These are phyloP conservation scores for Trypanosoma rangeli DNA, from an alignment of 208 protist species.

Conservation along the genomic window DNA sequence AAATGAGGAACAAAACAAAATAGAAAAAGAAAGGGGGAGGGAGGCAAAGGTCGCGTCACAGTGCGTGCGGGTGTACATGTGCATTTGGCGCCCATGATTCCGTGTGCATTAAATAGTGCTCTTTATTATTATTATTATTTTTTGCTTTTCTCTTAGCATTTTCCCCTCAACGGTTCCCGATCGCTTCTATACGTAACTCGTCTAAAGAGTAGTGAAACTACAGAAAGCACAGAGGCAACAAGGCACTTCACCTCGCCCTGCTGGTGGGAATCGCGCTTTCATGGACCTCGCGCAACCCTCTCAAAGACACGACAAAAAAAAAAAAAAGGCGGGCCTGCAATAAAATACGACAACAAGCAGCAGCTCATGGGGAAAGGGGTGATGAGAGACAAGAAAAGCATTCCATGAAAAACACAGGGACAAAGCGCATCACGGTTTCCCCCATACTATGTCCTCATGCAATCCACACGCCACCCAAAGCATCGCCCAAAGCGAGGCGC, in stretches of 20 bases:
- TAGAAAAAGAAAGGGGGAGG: neutral
- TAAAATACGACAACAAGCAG: too few species aligned
- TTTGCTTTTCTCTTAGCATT: too few species aligned
- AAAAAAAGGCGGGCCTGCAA: too few species aligned
- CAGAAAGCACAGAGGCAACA: too few species aligned
- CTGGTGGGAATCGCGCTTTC: too few species aligned
- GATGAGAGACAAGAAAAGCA: neutral
- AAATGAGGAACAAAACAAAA: conserved; percentile 13
- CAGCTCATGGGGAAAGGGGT: neutral
- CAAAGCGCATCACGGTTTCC: neutral
- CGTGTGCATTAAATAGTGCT: neutral
- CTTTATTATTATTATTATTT: too few species aligned
- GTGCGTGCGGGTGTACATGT: neutral
- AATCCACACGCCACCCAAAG: conserved; percentile 14
- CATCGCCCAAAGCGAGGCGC: conserved; percentile 12
- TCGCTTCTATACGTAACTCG: too few species aligned
- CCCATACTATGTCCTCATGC: conserved; percentile 3
- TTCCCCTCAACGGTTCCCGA: too few species aligned
- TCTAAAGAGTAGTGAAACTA: too few species aligned
- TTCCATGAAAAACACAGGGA: neutral
- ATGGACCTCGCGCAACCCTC: too few species aligned
- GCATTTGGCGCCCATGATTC: neutral
- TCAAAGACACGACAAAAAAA: too few species aligned
- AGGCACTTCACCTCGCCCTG: too few species aligned
- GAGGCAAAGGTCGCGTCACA: neutral